Evolutionary conservation across 1,284 basidiomycete species (phyloP), one percentile per base, ranked within the genome.

Genomic region (Apiotrichum akiyoshidainum): DNA sequence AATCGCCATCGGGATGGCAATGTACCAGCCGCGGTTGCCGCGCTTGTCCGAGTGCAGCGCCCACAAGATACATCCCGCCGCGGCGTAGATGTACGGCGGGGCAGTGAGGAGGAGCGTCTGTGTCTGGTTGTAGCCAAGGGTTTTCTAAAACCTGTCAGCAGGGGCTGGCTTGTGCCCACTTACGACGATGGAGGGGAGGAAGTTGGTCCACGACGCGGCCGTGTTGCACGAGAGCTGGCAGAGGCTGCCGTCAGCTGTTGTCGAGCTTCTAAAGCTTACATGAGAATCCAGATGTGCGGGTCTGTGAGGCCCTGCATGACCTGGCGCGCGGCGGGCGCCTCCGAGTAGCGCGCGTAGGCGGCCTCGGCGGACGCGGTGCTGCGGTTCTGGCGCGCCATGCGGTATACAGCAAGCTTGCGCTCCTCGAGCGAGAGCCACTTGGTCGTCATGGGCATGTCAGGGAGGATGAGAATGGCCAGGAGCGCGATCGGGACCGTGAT

Each of bases 381-480:
- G 46, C 66, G 66, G 17, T 47, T 50, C 37, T 64, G 48, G 33
- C 26, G 26, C 26, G 26, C 26, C 26, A 59, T 49, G 26, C 58
- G 58, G 22, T 39, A 13, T 21, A 47, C 35, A 1, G 58, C 65
- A 13, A 71, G 45, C 7, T 46, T 34, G 49, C 65, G 45, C 60
- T 81, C 79, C 45, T 78, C 74, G 5, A 66, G 64, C 11, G 68
- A 69, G n/a, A 81, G 69, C 55, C 55, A 57, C 26, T 65, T 69
- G 42, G 80, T 81, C 22, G 76, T 79, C 14, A 65, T 64, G n/a
- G 75, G 76, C 64, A 68, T 76, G 63, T 76, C 71, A 49, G 76
- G 76, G 44, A 78, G 64, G 59, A 76, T 54, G 49, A 61, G 67
- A 63, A 64, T 58, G 16, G 67, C 67, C 54, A 65, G 59, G 40